Base-by-base conservation (phyloP, 192 early-diverging fungal genomes). In the Rhizoclosmatium globosum region DNA sequence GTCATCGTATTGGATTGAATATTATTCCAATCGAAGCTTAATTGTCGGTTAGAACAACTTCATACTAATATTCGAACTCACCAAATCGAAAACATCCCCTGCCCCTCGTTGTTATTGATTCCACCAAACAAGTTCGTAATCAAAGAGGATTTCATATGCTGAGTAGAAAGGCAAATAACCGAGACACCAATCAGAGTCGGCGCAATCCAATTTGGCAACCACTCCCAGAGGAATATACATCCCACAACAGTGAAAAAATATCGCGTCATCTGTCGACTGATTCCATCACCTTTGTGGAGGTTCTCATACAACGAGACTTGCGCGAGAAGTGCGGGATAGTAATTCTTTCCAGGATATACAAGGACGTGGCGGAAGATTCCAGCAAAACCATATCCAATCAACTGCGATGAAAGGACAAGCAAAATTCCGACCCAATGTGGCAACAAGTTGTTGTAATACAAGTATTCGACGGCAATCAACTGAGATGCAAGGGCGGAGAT, bases 291-390 rank as follows among this genome's bases (percentile, higher is more conserved):
- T 56, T 91, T 88, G 79, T 97, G 94, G 47, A 95, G 87, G 3
- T 92, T 91, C 38, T 91, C 90, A 84, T 94, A 97, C 23, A 95
- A 82, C 15, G 93, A 89, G 50, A 94, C 91, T 56, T 91, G 90
- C 57, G 94, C 85, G 45, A 97, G 87, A 57, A 88, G 91, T 2
- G 85, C 73, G 6, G 95, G 95, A 93, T 94, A 97, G 48, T 94
- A 87, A 92, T 95, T 95, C 4, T 89, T 82, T 3, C 91, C 83
- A 9, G 94, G 94, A 50, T 93, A 91, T 2, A 97, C 94, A 21
- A 97, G 88, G 81, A 90, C 93, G n/a, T 88, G 84, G 48, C 94
- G 91, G 75, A 86, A 88, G 21, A 91, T 81, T 68, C 91, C 94
- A 62, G 91, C 92, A 81, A 92, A 80, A 62, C 91, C 89, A 62